Conservation (phyloP, 768 basidiomycete species). For the Agrocybe pediades region DNA sequence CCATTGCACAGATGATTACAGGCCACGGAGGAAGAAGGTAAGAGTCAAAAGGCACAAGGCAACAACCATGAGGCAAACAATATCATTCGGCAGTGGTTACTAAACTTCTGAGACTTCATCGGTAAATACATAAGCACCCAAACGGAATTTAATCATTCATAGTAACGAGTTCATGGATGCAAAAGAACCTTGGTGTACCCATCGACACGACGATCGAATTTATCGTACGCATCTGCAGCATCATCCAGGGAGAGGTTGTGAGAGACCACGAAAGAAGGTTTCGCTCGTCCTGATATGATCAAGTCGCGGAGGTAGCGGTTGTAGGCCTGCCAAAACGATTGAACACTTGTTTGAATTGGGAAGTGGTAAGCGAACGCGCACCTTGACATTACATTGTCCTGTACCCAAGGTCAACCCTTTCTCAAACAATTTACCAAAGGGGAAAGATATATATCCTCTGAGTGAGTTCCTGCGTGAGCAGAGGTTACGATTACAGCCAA, state of each 20-base stretch:
- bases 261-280: conserved; percentile 56
- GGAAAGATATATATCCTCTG: conserved; percentile 54
- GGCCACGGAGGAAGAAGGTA: too few species aligned
- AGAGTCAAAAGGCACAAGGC: too few species aligned
- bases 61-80: not conserved
- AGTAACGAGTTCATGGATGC: conserved; percentile 46
- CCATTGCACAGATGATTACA: too few species aligned
- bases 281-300: conserved; percentile 54
- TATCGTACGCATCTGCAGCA: conserved; percentile 50
- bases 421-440: conserved; percentile 57
- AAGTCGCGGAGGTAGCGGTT: conserved; percentile 56
- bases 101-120: too few species aligned
- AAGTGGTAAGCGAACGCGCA: conserved; percentile 13
- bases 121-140: too few species aligned
- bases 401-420: conserved; percentile 56
- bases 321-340: conserved; percentile 36
- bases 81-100: too few species aligned
- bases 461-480: too few species aligned
- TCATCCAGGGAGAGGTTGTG: conserved; percentile 52
- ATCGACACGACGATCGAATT: conserved; percentile 55
- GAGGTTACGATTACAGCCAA: not conserved
- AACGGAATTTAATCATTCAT: too few species aligned
- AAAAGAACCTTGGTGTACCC: conserved; percentile 55
- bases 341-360: not conserved
- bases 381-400: conserved; percentile 60